Base-by-base conservation (phyloP, 208 protist species). In the Wallacemonas sp. region DNA sequence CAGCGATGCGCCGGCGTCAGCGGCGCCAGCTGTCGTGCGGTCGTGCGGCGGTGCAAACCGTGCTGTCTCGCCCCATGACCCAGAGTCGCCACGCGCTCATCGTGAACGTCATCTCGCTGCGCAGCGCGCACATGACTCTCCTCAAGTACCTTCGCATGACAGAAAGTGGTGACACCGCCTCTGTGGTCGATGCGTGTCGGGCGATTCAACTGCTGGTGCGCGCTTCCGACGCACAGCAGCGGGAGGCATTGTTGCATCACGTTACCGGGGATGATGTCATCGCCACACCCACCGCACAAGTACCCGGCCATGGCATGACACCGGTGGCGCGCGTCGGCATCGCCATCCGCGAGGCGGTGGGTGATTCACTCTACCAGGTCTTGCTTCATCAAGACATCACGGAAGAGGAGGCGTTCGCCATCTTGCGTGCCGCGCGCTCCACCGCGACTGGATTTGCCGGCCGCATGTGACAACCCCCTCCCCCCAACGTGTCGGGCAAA, bases 131-230 rank as follows among this genome's bases (percentile, higher is more conserved):
- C 65, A 67, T 95, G 29, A 80, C 82, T 3, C 48, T 95, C 17
- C 60, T 92, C 30, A 92, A 93, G 72, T 91, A 90, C 55, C 60
- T 95, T 17, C 85, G 83, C 45, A 57, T 92, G 38, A 72, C 85
- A 6, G 82, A 83, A 27, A 75, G 62, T 24, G 70, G 72, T 24
- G 76, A 95, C 55, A 52, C 63, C 0, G 72, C 81, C 15, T 70
- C 79, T 17, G 78, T 92, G 21, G 34, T 87, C 3, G 86, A 91
- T 61, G 81, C 82, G 68, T 90, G 88, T 63, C 68, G 74, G 15
- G 82, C 75, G 3, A 42, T 94, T 19, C 88, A 94, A 73, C 62
- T 92, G 2, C 46, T 94, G 10, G 82, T 73, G 15, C 76, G 81
- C 13, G 79, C 71, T 17, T 69, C 79, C 5, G 65, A 81, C 36